phyloP scores from a whole-genome alignment of 371 early-diverging fungal genomes.

The Lichtheimia hyalospora region DNA sequence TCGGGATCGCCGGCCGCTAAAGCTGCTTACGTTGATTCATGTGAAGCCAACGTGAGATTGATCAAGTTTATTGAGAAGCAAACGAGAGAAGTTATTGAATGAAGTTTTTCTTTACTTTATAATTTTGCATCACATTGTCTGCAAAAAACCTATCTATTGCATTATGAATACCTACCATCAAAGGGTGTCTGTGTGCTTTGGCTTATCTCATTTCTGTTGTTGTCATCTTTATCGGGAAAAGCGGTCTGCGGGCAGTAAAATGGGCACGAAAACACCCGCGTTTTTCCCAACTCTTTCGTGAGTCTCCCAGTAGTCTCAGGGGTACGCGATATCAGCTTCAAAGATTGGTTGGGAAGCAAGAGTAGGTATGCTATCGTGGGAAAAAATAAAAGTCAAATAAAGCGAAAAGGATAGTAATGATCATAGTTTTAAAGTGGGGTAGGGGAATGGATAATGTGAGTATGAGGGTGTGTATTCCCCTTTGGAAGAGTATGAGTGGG shows the following conservation, averaged over 20 bases:
- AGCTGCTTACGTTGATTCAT: slow-evolving; percentile 1
- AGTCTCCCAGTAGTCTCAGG: slow-evolving; percentile 1
- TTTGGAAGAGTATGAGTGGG: neutral
- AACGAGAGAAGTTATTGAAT: neutral
- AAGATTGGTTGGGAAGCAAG: neutral
- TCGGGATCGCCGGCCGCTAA: slow-evolving; percentile 1
- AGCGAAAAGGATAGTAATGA: too few relatives aligned
- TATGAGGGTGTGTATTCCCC: neutral
- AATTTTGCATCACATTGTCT: neutral
- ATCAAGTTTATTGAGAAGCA: neutral
- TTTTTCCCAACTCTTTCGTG: slow-evolving; percentile 10
- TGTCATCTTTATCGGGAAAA: neutral
- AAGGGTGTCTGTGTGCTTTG: neutral
- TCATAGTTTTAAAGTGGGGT: neutral
- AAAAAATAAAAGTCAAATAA: too few relatives aligned
- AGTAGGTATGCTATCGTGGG: neutral
- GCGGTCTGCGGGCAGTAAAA: slow-evolving; percentile 8
- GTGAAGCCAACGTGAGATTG: neutral
- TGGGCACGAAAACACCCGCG: slow-evolving; percentile 12
- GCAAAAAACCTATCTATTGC: neutral
- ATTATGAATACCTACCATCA: neutral
- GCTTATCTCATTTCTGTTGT: neutral
- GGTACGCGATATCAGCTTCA: too few relatives aligned
- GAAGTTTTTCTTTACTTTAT: neutral
- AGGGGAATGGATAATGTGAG: neutral